Base-by-base conservation (phyloP, 1,284 basidiomycete genomes). In the Fomes fomentarius region DNA sequence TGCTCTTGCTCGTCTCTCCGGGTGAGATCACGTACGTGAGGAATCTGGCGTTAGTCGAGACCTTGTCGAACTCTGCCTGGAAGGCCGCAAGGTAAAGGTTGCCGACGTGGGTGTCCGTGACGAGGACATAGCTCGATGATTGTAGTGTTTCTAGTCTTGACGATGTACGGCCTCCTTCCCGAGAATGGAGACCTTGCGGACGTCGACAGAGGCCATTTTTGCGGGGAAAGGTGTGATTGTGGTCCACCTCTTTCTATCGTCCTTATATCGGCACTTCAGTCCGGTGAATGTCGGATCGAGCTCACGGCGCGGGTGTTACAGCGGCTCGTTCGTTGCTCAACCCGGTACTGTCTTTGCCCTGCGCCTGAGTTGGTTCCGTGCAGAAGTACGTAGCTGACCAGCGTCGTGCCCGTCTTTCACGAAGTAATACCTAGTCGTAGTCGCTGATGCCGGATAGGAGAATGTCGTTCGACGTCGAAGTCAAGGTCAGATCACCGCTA, bases 91-190 rank as follows among this genome's bases (percentile, higher is more conserved):
- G 84, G 73, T 96, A 89, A 60, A 94, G 81, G 2, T 78, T 79
- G 0, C 91, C 91, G 66, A 99, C 85, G 72, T 96, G 87, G 33
- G 90, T 87, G 74, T 99, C 96, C 38, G 96, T 98, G 73, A 99
- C 76, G 62, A 99, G 82, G 66, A 95, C 91, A 75, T 98, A 99
- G 53, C 91, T 87, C 9, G 94, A 93, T 0, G 95, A 91, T 1
- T 89, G 82, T 30, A 97, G 82, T 4, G 83, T 83, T 0, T 79
- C 70, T 56, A 14, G 93, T 97, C 46, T 79, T 66, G 61, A 87
- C 89, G 74, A 96, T 91, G 80, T 97, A 91, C 4, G 90, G 52
- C 11, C 39, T 96, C 87, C 62, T 82, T 89, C 38, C 91, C 91
- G 40, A 98, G 81, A 71, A 97, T 96, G 45, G 90, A 87, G 58